A percentile compares a stretch with the other conserved stretches of the same genome.
Conservation (phyloP, 139 green algal species). For the Chlamydomonas sp. region DNA sequence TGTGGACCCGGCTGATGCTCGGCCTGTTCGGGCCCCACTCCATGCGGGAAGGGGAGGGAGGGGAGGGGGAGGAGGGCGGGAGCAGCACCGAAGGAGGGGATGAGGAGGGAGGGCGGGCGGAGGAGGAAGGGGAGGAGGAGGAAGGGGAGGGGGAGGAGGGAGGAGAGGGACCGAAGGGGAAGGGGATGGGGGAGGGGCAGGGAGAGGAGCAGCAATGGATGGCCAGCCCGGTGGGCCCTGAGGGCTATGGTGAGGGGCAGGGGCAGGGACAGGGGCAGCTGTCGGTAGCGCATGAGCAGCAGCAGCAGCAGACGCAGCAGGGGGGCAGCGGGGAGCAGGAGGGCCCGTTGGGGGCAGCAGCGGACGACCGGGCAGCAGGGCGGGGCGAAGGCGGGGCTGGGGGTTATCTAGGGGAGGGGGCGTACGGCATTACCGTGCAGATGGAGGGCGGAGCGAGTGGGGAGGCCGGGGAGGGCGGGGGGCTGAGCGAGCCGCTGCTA, state of each 20-base stretch:
- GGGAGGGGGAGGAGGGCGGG: background rate
- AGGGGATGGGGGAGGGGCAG: background rate
- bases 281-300: background rate
- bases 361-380: background rate
- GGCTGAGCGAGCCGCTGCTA: background rate
- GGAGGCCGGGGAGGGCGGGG: no score
- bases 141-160: background rate
- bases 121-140: background rate
- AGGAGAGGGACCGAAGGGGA: background rate
- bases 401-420: no score
- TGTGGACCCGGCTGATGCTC: slow-evolving; percentile 51
- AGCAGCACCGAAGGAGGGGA: background rate
- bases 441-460: background rate
- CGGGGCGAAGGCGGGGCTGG: no score
- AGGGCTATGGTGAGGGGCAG: background rate
- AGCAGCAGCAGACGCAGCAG: no score
- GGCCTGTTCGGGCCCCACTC: slow-evolving; percentile 27
- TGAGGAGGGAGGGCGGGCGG: background rate
- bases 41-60: background rate
- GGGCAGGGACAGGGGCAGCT: background rate
- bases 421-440: background rate
- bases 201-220: no score
- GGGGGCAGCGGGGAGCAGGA: no score
- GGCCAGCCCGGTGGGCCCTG: background rate
- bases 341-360: no score